Evolutionary conservation across 345 rosid species (phyloP).

Genomic region (Conringia planisiliqua): DNA sequence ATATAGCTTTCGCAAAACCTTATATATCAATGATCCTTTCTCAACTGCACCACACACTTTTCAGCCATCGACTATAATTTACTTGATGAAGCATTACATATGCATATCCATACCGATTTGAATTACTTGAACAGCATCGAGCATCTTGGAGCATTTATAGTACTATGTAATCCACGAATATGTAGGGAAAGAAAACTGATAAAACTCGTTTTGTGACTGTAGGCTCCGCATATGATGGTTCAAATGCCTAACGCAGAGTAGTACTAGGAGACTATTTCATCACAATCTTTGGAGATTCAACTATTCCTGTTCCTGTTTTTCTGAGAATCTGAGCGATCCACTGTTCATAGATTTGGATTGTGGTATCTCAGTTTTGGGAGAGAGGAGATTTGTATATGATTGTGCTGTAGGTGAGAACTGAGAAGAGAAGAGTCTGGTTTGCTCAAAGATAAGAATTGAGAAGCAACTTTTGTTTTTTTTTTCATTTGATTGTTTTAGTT

Average conservation of each 20-base stretch:
- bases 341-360: slow-evolving; percentile 10
- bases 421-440: slow-evolving; percentile 4
- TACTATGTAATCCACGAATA: not conserved
- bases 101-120: not conserved
- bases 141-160: not conserved
- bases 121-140: not conserved
- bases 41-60: not conserved
- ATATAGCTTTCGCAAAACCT: not conserved
- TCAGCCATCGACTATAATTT: not conserved
- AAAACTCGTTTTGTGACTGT: not conserved
- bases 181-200: not conserved
- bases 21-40: not conserved
- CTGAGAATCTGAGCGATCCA: slow-evolving; percentile 17
- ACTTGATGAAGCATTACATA: no score
- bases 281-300: slow-evolving; percentile 21
- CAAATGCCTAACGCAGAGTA: slow-evolving; percentile 59
- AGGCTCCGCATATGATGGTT: slow-evolving; percentile 65
- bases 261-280: slow-evolving; percentile 4
- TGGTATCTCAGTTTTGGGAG: slow-evolving; percentile 19
- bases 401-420: slow-evolving; percentile 22
- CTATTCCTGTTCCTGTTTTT: slow-evolving; percentile 8
- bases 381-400: slow-evolving; percentile 25
- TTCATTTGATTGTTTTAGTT: slow-evolving; percentile 12
- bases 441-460: slow-evolving; percentile 7
- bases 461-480: not conserved